Base-by-base conservation (phyloP, 345 rosid genomes). In the Boechera stricta region DNA sequence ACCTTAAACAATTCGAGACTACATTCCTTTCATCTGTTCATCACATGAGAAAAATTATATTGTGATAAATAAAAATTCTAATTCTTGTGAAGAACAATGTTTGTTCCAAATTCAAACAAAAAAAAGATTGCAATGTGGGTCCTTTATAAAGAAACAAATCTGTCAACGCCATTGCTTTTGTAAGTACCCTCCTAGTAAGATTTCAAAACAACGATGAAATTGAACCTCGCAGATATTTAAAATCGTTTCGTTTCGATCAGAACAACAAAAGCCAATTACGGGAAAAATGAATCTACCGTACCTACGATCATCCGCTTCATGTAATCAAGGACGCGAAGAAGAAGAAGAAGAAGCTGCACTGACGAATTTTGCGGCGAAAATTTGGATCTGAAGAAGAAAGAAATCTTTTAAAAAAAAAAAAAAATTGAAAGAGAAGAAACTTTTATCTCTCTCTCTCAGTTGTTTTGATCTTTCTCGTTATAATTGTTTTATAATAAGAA, bases 291-390 rank as follows among this genome's bases (percentile, higher is more conserved):
- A 65, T 49, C 1, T 41, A 35, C 3, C n/a, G 56, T 78, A 79
- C 82, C 78, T 58, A 60, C 69, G 74, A 67, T 73, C 77, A 67
- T 73, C 24, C 7, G 60, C 52, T 54, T 67, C 78, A 73, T 79
- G 52, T 66, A 72, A 78, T 54, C 66, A 33, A 67, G 10, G 12
- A 55, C 33, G 39, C 54, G 4, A 31, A 59, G 79, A 67, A 45
- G 75, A 35, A 18, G 42, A 36, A 1, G 28, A 63, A 65, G 64
- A 41, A 61, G 69, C 55, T 64, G 62, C 68, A 71, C 36, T 36
- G 21, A 47, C 64, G 74, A 72, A 64, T 21, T 16, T 73, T 47
- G 64, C 69, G 70, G 69, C 78, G 70, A 44, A 36, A 45, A 73
- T 60, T 67, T 71, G 82, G 82, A 79, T 79, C 82, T 67, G 75